Conservation (phyloP, 164 flowering plant species). For the Nymphaea thermarum region DNA sequence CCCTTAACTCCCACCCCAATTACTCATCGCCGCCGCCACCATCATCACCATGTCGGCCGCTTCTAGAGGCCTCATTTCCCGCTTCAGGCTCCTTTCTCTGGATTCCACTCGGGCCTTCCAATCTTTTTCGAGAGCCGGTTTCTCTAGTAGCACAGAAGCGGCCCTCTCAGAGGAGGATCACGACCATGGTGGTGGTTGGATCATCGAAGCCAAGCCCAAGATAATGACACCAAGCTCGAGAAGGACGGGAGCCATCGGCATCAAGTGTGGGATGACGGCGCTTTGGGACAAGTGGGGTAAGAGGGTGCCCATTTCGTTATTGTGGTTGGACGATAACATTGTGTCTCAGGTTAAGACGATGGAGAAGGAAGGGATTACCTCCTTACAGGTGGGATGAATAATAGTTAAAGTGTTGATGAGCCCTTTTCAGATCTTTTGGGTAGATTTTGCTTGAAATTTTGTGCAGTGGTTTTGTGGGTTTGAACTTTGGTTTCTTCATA, state of each 20-base stretch:
- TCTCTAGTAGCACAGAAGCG: constrained; percentile 22
- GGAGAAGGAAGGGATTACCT: constrained; percentile 69
- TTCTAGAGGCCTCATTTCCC: constrained; percentile 59
- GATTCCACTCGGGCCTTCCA: constrained; percentile 7
- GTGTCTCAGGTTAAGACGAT: constrained; percentile 85
- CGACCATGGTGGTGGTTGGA: constrained; percentile 5
- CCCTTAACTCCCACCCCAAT: neutral
- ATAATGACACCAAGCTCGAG: constrained; percentile 55
- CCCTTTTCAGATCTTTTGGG: neutral
- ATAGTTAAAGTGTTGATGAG: neutral
- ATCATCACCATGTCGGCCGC: constrained; percentile 36
- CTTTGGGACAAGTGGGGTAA: constrained; percentile 96
- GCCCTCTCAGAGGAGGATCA: constrained; percentile 8
- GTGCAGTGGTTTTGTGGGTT: neutral
- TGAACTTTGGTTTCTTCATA: neutral
- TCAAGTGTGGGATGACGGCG: constrained; percentile 91
- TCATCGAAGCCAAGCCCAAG: constrained; percentile 38
- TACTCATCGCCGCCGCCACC: neutral
- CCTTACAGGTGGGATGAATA: constrained; percentile 59
- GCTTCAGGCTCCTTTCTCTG: constrained; percentile 26
- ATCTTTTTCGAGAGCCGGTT: constrained; percentile 4
- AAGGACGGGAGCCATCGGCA: constrained; percentile 75
- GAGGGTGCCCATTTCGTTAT: constrained; percentile 62
- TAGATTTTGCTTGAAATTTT: neutral
- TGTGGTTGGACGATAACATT: constrained; percentile 85